phyloP scores from a whole-genome alignment of 768 basidiomycete genomes.

The Suillus occidentalis region DNA sequence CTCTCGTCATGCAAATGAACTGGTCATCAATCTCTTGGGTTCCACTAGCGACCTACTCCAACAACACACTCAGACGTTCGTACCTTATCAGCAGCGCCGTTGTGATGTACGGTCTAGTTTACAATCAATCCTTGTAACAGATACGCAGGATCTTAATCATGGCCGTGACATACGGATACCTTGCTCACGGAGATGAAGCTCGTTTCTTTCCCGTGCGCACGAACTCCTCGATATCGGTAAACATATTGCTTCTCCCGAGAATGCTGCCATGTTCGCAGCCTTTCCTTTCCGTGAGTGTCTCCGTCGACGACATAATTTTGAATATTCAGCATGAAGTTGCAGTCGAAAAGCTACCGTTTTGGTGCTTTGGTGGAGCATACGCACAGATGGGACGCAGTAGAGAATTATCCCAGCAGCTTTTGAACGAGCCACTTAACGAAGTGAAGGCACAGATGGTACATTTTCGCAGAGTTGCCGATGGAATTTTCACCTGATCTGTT shows the following conservation, averaged over 20 bases:
- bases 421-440: not conserved
- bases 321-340: not conserved
- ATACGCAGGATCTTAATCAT: not conserved
- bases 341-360: not conserved
- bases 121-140: not conserved
- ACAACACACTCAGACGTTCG: constrained; percentile 6
- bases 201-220: not conserved
- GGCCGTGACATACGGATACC: not conserved
- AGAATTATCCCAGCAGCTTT: not conserved
- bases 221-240: not conserved
- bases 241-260: not conserved
- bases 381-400: not conserved
- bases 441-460: constrained; percentile 1
- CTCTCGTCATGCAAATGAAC: constrained; percentile 18
- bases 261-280: constrained; percentile 1
- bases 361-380: not conserved
- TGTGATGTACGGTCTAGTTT: not conserved
- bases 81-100: no score
- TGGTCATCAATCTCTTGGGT: constrained; percentile 16
- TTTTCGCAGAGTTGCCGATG: not conserved
- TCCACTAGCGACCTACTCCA: constrained; percentile 6
- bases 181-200: not conserved
- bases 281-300: constrained; percentile 8
- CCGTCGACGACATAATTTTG: not conserved
- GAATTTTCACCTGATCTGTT: not conserved